Conservation (phyloP, 495 filamentous ascomycete species). For the Penicillium bovifimosum region DNA sequence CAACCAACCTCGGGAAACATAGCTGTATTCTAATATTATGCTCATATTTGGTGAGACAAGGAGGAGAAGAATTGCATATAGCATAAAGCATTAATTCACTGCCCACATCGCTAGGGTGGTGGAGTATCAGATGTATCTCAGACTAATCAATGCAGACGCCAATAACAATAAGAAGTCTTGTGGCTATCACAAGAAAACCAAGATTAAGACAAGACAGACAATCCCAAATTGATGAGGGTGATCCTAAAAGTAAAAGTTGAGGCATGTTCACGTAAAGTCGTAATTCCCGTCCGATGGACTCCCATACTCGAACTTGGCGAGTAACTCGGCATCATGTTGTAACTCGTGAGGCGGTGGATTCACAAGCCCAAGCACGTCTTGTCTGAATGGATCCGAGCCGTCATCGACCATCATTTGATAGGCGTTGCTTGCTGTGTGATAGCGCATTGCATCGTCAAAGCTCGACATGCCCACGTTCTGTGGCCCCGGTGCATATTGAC, state of each 20-base stretch:
- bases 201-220: neutral
- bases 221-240: neutral
- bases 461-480: slow-evolving; percentile 27
- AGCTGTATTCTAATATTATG: neutral
- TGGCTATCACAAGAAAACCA: neutral
- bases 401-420: slow-evolving; percentile 46
- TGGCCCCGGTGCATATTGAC: slow-evolving; percentile 28
- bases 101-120: neutral
- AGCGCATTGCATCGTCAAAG: slow-evolving; percentile 41
- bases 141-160: slow-evolving; percentile 2
- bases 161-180: neutral
- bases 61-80: neutral
- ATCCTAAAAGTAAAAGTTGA: slow-evolving; percentile 4
- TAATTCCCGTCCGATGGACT: slow-evolving; percentile 37
- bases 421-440: slow-evolving; percentile 33
- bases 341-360: slow-evolving; percentile 38
- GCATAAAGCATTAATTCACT: neutral
- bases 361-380: slow-evolving; percentile 38
- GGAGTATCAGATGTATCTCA: slow-evolving; percentile 1
- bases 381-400: slow-evolving; percentile 35
- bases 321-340: slow-evolving; percentile 40
- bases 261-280: slow-evolving; percentile 32
- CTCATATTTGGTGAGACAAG: neutral
- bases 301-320: slow-evolving; percentile 42
- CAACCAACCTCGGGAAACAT: neutral